Conservation (phyloP, 164 flowering plant genomes). For the Nymphaea colorata region DNA sequence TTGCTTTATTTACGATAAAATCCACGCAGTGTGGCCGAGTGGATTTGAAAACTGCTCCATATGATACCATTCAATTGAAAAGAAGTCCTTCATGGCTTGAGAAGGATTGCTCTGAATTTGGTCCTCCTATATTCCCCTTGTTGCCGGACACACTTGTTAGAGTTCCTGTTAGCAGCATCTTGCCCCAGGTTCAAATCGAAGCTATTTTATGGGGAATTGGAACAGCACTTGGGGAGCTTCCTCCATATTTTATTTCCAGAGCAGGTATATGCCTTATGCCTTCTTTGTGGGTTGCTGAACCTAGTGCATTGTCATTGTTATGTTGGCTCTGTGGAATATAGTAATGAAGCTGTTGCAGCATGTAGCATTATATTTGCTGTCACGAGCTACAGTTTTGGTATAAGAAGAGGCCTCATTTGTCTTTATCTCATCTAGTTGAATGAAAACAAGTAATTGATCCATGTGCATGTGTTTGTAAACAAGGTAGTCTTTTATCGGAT, state of each 20-base stretch:
- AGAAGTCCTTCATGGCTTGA: constrained; percentile 83
- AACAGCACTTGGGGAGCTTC: constrained; percentile 98
- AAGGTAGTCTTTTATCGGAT: too few species aligned
- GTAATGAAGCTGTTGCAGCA: too few species aligned
- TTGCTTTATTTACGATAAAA: constrained; percentile 79
- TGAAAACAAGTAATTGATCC: too few species aligned
- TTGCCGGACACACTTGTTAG: constrained; percentile 26
- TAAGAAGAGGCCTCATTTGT: too few species aligned
- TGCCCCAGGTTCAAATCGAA: constrained; percentile 81
- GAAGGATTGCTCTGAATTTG: constrained; percentile 72
- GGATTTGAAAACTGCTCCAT: constrained; percentile 77
- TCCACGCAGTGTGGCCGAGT: constrained; percentile 87
- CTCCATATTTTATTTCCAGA: constrained; percentile 93
- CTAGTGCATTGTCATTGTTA: too few species aligned
- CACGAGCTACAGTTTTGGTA: too few species aligned
- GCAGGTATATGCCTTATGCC: constrained; percentile 44
- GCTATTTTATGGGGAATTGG: constrained; percentile 95
- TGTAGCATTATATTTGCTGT: too few species aligned
- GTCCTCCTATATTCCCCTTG: constrained; percentile 54
- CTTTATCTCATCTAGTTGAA: too few species aligned
- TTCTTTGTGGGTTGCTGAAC: too few species aligned
- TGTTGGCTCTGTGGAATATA: too few species aligned
- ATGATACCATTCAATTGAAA: constrained; percentile 85
- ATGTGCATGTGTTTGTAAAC: too few species aligned
- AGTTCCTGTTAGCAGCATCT: constrained; percentile 73